phyloP scores from a whole-genome alignment of 225 moss, liverwort and hornwort species.

The Climacium dendroides region DNA sequence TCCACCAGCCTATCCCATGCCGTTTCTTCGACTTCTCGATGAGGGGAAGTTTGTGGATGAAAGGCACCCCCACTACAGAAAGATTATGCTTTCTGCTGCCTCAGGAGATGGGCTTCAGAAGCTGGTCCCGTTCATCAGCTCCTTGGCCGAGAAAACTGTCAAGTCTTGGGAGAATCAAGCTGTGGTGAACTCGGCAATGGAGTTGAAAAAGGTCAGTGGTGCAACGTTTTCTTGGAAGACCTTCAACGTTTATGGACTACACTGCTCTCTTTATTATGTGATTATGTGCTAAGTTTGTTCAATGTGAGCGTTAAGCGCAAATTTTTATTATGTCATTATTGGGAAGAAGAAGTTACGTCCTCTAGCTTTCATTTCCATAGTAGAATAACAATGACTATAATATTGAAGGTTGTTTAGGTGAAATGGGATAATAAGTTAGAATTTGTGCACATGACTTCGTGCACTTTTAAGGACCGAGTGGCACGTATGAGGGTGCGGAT shows the following conservation, averaged over 20 bases:
- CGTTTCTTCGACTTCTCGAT: neutral
- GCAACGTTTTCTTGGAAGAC: neutral
- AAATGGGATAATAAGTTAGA: neutral
- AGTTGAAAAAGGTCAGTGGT: neutral
- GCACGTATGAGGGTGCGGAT: neutral
- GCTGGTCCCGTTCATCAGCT: neutral
- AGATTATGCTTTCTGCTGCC: neutral
- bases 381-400: neutral
- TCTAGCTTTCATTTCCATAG: neutral
- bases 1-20: neutral
- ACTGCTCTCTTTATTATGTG: neutral
- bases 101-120: neutral
- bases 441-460: neutral
- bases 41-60: fast-evolving
- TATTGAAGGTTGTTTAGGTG: neutral
- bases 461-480: neutral
- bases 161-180: neutral
- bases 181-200: neutral
- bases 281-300: neutral
- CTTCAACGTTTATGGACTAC: neutral
- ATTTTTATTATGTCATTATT: neutral
- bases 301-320: neutral
- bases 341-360: neutral
- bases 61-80: neutral
- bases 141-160: neutral